Percentiles rank a stretch among this genome's conserved stretches.
These are phyloP conservation scores for Viola pubescens DNA, from an alignment of 441 rosid species.

Conservation along the genomic window DNA sequence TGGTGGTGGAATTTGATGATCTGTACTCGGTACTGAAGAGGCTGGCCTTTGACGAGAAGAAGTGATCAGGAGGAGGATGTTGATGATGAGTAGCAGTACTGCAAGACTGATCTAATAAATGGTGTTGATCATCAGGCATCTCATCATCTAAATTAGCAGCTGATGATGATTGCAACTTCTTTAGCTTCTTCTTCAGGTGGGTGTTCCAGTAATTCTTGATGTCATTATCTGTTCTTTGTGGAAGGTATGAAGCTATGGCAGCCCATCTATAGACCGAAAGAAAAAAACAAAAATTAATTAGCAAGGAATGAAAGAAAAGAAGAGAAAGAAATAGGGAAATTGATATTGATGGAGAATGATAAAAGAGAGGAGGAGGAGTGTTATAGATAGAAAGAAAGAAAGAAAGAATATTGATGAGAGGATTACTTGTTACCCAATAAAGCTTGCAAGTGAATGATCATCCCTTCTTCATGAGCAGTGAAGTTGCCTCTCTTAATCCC, in stretches of 20 bases:
- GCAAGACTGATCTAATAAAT: no score
- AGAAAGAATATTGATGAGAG: constrained; percentile 14
- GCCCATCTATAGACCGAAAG: constrained; percentile 62
- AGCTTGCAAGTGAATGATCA: constrained; percentile 94
- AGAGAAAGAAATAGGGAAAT: neutral
- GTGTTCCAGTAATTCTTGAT: constrained; percentile 98
- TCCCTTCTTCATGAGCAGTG: constrained; percentile 91
- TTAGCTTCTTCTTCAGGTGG: constrained; percentile 89
- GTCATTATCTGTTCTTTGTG: constrained; percentile 92
- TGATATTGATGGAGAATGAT: neutral
- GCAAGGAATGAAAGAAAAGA: neutral
- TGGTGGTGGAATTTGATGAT: constrained; percentile 20
- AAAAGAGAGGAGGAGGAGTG: neutral
- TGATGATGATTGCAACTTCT: constrained; percentile 45
- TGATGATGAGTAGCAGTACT: no score
- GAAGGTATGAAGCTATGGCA: constrained; percentile 94
- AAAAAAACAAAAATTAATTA: neutral
- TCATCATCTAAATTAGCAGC: no score
- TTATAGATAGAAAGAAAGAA: neutral
- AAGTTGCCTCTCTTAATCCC: constrained; percentile 96
- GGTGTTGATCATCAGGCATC: no score
- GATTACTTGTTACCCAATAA: constrained; percentile 97
- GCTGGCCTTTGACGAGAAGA: constrained; percentile 13
- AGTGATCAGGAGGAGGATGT: no score
- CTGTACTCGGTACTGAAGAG: constrained; percentile 21